These are phyloP conservation scores for Beauveria rudraprayagi DNA, from an alignment of 2,329 filamentous ascomycete species.

Conservation along the genomic window DNA sequence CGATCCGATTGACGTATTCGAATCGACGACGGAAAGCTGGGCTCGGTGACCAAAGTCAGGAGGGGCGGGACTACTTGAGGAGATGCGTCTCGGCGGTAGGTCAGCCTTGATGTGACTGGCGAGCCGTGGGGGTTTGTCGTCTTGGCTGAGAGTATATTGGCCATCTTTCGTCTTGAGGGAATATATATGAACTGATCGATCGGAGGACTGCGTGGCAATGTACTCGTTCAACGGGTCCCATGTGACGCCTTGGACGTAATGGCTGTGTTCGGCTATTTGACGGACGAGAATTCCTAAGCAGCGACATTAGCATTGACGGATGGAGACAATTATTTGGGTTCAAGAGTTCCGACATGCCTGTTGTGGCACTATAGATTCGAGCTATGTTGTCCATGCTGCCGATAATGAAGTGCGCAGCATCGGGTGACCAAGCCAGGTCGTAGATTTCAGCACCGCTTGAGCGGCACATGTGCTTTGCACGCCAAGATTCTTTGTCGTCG, in stretches of 20 bases:
- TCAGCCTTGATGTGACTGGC: constrained; percentile 76
- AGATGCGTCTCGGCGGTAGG: constrained; percentile 81
- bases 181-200: constrained; percentile 96
- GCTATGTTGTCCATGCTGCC: constrained; percentile 99
- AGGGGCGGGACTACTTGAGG: constrained; percentile 85
- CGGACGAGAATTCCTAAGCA: constrained; percentile 58
- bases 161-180: constrained; percentile 93
- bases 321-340: not conserved
- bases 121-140: constrained; percentile 67
- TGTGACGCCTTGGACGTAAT: constrained; percentile 95
- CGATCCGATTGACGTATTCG: constrained; percentile 57
- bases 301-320: not conserved
- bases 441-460: constrained; percentile 95
- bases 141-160: constrained; percentile 69
- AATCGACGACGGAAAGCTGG: constrained; percentile 50
- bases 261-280: constrained; percentile 93
- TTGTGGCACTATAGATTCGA: constrained; percentile 89
- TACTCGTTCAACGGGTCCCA: constrained; percentile 99
- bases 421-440: constrained; percentile 97
- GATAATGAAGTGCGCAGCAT: constrained; percentile 91
- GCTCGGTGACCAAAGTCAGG: constrained; percentile 66
- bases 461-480: constrained; percentile 95
- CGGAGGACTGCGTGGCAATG: constrained; percentile 95
- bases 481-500: constrained; percentile 95
- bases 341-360: constrained; percentile 49